Evolutionary conservation across 148 eudicot genomes (phyloP), one percentile per base, ranked within the genome.

Genomic region (Vaccinium macrocarpon): DNA sequence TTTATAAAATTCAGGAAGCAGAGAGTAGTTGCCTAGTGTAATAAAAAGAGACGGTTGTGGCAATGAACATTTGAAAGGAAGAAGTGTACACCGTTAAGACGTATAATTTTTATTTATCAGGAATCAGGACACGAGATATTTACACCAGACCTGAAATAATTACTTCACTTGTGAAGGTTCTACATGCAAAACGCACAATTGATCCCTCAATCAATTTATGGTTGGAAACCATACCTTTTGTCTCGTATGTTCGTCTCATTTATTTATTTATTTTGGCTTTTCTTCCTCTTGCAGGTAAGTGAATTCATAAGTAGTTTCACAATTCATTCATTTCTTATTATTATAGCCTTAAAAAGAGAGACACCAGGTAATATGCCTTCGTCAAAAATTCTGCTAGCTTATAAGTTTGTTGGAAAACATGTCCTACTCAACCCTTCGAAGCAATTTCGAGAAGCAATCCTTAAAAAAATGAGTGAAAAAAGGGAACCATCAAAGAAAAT

Each of bases 1-100:
- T 14, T 8, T 78, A 8, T 55, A 55, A 19, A 78, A 78, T 78
- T 55, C n/a, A 52, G 42, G 46, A 82, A 70, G 56, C 49, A 82
- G 21, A 82, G 1, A 14, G 49, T 10, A 0, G 10, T 70, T 11
- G 9, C 48, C 76, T n/a, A 35, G 8, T 35, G 42, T 48, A 76
- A 53, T n/a, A 21, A 75, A 75, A n/a, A 1, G 53, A n/a, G 19
- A 18, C 9, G 2, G 29, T n/a, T 16, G 55, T 11, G 12, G 10
- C 49, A 76, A 48, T 21, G 79, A 48, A 48, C 10, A 76, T 48
- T 27, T 76, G 29, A 76, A 76, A 35, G 25, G 53, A 76, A 48
- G 50, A 49, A 76, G 6, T 8, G 55, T 48, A 49, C 55, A 76
- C 23, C 25, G 11, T 21, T 23, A 48, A n/a, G 8, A 75, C 46